Base-by-base conservation (phyloP, 345 rosid species). In the Clausena lansium region DNA sequence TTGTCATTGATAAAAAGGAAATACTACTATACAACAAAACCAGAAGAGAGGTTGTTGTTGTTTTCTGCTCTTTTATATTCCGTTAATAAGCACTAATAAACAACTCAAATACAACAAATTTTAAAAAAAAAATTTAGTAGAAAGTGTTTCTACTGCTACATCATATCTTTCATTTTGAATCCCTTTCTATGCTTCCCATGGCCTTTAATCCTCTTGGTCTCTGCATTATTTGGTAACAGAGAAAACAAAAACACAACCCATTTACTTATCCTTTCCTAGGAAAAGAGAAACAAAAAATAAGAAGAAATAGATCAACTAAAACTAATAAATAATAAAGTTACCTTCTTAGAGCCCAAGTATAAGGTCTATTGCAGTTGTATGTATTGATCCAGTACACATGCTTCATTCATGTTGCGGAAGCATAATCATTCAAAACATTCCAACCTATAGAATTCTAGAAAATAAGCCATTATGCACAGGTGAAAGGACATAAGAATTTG, bases 161-260 rank as follows among this genome's bases (percentile, higher is more conserved):
- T 39, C 57, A 33, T 74, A 13, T 25, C 24, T 35, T 33, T 75
- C 77, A 47, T 83, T 91, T 92, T 70, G 94, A 91, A 82, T 89
- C 92, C 78, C 89, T 89, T 69, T 91, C 93, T 85, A 91, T 74
- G 69, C 89, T 87, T 38, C 95, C 95, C 93, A 89, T 91, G 28
- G 91, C 92, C 82, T 91, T 91, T 83, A 91, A 78, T 41, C 93
- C 95, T 83, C 93, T 88, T 61, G 95, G 91, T 82, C 91, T 91
- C 95, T 91, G 92, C 84, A 84, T 50, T 39, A 70, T 39, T 64
- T 33, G 11, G 66, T 52, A 64, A 47, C 71, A 54, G 2, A 58
- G 58, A 30, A 80, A 52, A 50, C 39, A 57, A 17, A 32, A 39
- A 73, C 11, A 57, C 24, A 36, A 74, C 36, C 11, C 36, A n/a